Evolutionary conservation across 306 rosid species (phyloP).

Genomic region (Vigna angularis): DNA sequence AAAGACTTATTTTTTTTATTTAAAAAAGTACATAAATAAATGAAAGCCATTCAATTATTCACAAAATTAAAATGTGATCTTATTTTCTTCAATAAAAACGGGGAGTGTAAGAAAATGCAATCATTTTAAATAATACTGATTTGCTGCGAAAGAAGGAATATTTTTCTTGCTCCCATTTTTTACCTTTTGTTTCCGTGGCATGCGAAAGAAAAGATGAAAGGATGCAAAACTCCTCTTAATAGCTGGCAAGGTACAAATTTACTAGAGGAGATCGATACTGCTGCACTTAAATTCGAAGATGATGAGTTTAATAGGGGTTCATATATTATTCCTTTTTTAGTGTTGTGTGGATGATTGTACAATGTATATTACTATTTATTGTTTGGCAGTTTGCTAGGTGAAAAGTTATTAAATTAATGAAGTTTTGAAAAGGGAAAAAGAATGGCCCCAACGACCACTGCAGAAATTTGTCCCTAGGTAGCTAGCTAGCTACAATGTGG

Average conservation of each 20-base stretch:
- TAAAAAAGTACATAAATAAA: not conserved
- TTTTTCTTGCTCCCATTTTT: not conserved
- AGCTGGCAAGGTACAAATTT: slow-evolving; percentile 5
- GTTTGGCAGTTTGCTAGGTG: not conserved
- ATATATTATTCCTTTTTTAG: slow-evolving; percentile 15
- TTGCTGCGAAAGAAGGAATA: not conserved
- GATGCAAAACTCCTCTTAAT: not conserved
- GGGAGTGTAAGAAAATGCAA: not conserved
- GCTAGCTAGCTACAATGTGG: slow-evolving; percentile 47
- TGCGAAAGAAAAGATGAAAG: not conserved
- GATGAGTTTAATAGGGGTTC: not conserved
- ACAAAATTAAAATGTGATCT: not conserved
- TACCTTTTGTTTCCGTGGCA: not conserved
- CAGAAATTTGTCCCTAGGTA: slow-evolving; percentile 49
- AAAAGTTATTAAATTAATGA: slow-evolving; percentile 30
- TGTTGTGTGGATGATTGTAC: slow-evolving; percentile 29
- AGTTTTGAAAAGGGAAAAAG: slow-evolving; percentile 27
- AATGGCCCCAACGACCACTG: slow-evolving; percentile 47
- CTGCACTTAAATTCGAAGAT: not conserved
- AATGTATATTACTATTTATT: not conserved
- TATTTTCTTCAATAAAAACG: not conserved
- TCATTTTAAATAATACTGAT: not conserved
- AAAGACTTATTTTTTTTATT: too few species aligned
- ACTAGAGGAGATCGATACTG: too few species aligned
- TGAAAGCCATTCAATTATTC: not conserved